phyloP scores from a whole-genome alignment of 2,329 filamentous ascomycete genomes.

The Colletotrichum eremochloae region DNA sequence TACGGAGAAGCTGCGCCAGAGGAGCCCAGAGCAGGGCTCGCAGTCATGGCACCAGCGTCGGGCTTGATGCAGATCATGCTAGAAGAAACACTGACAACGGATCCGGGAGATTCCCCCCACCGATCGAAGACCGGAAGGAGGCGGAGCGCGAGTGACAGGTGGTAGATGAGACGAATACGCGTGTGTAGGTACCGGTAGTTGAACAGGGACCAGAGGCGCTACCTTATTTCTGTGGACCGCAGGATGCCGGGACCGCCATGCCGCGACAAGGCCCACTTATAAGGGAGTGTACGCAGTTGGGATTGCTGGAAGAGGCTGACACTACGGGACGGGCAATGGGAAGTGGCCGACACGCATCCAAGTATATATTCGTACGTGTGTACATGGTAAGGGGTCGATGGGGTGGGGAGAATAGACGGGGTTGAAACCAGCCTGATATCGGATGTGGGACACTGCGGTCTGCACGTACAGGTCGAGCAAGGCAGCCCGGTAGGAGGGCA shows the following conservation, averaged over 20 bases:
- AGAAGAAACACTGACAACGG: conserved; percentile 45
- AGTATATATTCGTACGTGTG: background rate
- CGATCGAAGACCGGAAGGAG: conserved; percentile 46
- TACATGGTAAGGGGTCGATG: conserved; percentile 17
- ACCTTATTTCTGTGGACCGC: conserved; percentile 38
- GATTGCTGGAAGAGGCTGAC: conserved; percentile 18
- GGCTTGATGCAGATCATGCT: conserved; percentile 42
- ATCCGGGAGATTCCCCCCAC: conserved; percentile 42
- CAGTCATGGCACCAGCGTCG: conserved; percentile 30
- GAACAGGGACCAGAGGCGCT: conserved; percentile 32
- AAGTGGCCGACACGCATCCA: background rate
- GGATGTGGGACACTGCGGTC: conserved; percentile 26
- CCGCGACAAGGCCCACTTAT: conserved; percentile 21
- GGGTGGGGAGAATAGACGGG: conserved; percentile 27
- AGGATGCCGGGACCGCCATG: conserved; percentile 29
- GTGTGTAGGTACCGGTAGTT: conserved; percentile 11
- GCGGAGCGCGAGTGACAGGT: conserved; percentile 43
- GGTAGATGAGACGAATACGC: conserved; percentile 46
- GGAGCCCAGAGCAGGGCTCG: conserved; percentile 6
- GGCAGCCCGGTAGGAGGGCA: conserved; percentile 11
- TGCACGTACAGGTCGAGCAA: conserved; percentile 7
- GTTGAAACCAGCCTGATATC: conserved; percentile 34
- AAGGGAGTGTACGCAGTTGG: conserved; percentile 22
- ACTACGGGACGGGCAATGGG: conserved; percentile 5
- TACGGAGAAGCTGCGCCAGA: conserved; percentile 9